A percentile compares a stretch with the other conserved stretches of the same genome.
These are phyloP conservation scores for Candida glaebosa DNA, from an alignment of 805 yeast species.

Conservation along the genomic window DNA sequence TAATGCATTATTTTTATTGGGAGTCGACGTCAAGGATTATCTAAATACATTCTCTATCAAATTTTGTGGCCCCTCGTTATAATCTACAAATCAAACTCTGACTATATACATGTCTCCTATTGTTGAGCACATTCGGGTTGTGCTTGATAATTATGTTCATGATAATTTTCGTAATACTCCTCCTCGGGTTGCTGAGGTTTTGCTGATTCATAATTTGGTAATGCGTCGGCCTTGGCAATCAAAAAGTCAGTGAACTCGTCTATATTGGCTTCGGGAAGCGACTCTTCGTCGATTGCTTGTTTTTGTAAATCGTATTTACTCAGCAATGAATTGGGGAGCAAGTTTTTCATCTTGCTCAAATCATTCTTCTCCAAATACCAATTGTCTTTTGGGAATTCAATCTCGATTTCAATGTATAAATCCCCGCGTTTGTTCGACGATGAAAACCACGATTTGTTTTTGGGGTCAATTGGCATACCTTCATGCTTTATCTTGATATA, in stretches of 20 bases:
- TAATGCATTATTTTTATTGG: neutral
- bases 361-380: conserved; percentile 82
- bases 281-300: conserved; percentile 21
- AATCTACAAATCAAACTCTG: neutral
- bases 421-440: conserved; percentile 51
- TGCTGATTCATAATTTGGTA: conserved; percentile 30
- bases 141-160: conserved; percentile 9
- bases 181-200: conserved; percentile 11
- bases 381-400: conserved; percentile 79
- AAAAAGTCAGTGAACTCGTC: conserved; percentile 35
- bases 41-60: neutral
- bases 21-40: neutral
- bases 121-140: conserved; percentile 32
- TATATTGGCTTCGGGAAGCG: conserved; percentile 35
- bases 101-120: conserved; percentile 15
- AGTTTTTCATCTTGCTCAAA: conserved; percentile 46
- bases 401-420: conserved; percentile 62
- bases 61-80: neutral
- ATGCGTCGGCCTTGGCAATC: conserved; percentile 19
- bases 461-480: conserved; percentile 73
- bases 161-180: conserved; percentile 9
- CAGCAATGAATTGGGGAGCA: conserved; percentile 46
- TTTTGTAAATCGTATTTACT: conserved; percentile 19
- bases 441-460: conserved; percentile 25
- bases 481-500: conserved; percentile 60